Evolutionary conservation across 441 rosid genomes (phyloP).

Genomic region (Euphorbia celastroides): DNA sequence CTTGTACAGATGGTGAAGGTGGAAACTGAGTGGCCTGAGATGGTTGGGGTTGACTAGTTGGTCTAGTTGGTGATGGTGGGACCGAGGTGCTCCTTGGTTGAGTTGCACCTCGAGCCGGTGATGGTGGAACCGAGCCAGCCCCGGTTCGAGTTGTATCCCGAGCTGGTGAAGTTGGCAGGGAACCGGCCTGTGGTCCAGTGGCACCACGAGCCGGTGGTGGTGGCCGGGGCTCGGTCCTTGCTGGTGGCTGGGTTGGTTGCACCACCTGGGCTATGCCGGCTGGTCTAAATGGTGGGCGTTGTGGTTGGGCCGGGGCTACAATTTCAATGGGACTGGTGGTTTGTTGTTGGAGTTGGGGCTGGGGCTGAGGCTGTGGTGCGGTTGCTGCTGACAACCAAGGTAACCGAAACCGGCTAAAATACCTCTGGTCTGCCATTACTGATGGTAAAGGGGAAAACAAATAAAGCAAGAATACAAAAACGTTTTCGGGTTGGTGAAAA

Average conservation of each 20-base stretch:
- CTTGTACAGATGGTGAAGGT: conserved; percentile 12
- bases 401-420: conserved; percentile 43
- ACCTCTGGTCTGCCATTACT: conserved; percentile 47
- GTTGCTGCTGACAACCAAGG: conserved; percentile 48
- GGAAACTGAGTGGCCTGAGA: conserved; percentile 23
- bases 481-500: background rate
- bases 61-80: conserved; percentile 23
- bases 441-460: conserved; percentile 1
- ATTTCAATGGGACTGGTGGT: conserved; percentile 22
- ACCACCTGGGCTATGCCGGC: conserved; percentile 27
- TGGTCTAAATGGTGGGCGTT: conserved; percentile 37
- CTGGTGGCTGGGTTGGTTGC: conserved; percentile 19
- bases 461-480: background rate
- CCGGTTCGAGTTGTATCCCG: conserved; percentile 9
- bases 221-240: conserved; percentile 17
- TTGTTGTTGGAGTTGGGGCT: conserved; percentile 26
- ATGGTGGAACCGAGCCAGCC: conserved; percentile 22
- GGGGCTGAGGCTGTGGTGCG: conserved; percentile 29
- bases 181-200: conserved; percentile 12
- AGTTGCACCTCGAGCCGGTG: conserved; percentile 18
- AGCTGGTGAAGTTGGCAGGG: conserved; percentile 26
- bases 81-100: conserved; percentile 16
- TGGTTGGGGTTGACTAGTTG: conserved; percentile 25
- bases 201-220: conserved; percentile 21
- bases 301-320: conserved; percentile 38